These are phyloP conservation scores for Zygotorulaspora mrakii DNA, from an alignment of 1,139 yeast genomes.

Conservation along the genomic window DNA sequence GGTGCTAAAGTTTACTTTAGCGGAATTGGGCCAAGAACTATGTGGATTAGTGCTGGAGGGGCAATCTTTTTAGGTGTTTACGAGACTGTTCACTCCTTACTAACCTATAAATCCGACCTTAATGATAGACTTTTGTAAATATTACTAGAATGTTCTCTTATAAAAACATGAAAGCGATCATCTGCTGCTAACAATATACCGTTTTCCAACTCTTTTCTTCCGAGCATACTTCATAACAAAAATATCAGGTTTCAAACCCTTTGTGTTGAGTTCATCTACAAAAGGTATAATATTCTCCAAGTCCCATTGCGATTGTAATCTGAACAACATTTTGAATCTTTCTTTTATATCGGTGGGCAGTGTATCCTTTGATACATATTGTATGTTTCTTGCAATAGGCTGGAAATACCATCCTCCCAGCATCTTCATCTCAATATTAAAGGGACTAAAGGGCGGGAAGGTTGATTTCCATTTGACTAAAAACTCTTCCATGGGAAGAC, in stretches of 20 bases:
- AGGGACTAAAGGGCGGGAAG: conserved; percentile 61
- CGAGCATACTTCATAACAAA: conserved; percentile 74
- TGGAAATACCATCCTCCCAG: conserved; percentile 54
- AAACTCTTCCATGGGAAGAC: conserved; percentile 46
- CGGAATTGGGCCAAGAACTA: conserved; percentile 91
- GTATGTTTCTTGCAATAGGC: conserved; percentile 46
- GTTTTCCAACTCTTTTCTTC: conserved; percentile 56
- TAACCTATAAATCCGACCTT: conserved; percentile 12
- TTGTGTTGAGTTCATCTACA: conserved; percentile 52
- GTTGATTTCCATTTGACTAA: conserved; percentile 59
- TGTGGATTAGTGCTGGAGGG: conserved; percentile 99
- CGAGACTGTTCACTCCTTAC: conserved; percentile 56
- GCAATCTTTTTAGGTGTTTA: conserved; percentile 94
- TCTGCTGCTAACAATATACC: conserved; percentile 35
- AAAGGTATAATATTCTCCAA: conserved; percentile 70
- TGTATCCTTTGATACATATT: conserved; percentile 47
- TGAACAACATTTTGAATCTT: conserved; percentile 61
- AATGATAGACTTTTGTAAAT: conserved; percentile 16
- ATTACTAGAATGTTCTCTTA: conserved; percentile 1
- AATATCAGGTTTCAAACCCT: conserved; percentile 59
- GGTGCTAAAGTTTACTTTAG: conserved; percentile 65
- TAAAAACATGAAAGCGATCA: conserved; percentile 2
- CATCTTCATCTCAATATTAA: conserved; percentile 50
- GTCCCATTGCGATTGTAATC: conserved; percentile 62
- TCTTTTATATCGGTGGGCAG: conserved; percentile 51